Percentiles rank a stretch among this genome's conserved stretches.
phyloP scores from a whole-genome alignment of 2,329 filamentous ascomycete species.

The Drechslerella stenobrocha region DNA sequence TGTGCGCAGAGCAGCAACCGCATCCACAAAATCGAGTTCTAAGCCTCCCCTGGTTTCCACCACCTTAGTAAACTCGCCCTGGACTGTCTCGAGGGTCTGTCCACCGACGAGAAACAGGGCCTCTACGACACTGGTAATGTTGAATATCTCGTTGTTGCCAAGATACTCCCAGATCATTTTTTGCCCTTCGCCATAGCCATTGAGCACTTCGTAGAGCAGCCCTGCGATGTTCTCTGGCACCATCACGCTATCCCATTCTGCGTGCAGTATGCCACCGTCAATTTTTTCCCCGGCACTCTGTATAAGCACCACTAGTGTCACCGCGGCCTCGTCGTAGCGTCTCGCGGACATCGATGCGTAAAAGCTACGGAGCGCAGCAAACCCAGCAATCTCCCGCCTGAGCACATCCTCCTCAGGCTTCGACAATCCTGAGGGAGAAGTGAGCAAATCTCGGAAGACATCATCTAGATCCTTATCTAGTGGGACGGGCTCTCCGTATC shows the following conservation, averaged over 20 bases:
- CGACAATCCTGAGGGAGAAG: slow-evolving; percentile 19
- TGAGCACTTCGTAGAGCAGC: slow-evolving; percentile 32
- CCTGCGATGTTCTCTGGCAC: slow-evolving; percentile 36
- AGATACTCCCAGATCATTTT: slow-evolving; percentile 16
- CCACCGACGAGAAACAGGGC: slow-evolving; percentile 34
- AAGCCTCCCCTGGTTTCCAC: slow-evolving; percentile 2
- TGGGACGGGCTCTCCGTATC: slow-evolving; percentile 15
- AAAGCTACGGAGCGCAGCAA: slow-evolving; percentile 41
- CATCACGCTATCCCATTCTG: slow-evolving; percentile 38
- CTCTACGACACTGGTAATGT: slow-evolving; percentile 25
- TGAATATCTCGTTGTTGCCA: slow-evolving; percentile 28
- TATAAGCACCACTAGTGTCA: slow-evolving; percentile 31
- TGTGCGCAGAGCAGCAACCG: slow-evolving; percentile 22
- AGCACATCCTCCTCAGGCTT: slow-evolving; percentile 33
- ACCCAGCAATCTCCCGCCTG: slow-evolving; percentile 39
- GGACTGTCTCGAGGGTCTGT: slow-evolving; percentile 31
- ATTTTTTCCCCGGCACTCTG: slow-evolving; percentile 38
- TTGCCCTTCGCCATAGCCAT: background rate
- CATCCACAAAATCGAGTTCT: slow-evolving; percentile 32
- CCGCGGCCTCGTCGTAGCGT: slow-evolving; percentile 23
- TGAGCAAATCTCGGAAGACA: slow-evolving; percentile 23
- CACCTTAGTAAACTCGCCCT: slow-evolving; percentile 29
- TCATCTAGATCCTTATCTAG: slow-evolving; percentile 28
- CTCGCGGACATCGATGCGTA: slow-evolving; percentile 25
- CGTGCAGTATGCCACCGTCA: slow-evolving; percentile 35